Evolutionary conservation across 768 basidiomycete species (phyloP).

Genomic region (Botryobasidium botryosum): DNA sequence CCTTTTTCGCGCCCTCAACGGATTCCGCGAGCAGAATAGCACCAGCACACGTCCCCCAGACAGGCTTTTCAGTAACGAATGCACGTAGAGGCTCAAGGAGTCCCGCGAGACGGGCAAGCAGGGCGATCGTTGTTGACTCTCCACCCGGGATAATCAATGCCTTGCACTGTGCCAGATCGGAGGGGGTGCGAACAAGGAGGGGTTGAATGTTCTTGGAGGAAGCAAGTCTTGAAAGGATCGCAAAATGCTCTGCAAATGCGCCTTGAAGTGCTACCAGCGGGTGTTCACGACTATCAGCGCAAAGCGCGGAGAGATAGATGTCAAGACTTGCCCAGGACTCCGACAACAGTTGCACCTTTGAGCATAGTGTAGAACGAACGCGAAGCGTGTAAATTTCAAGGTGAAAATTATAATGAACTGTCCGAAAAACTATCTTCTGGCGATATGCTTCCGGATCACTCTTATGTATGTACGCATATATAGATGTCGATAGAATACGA

Average conservation of each 20-base stretch:
- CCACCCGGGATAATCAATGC: constrained; percentile 91
- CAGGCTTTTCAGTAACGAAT: constrained; percentile 50
- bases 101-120: constrained; percentile 53
- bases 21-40: constrained; percentile 71
- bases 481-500: no score
- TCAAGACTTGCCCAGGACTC: no score
- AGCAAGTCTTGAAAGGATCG: constrained; percentile 43
- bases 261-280: constrained; percentile 96
- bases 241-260: constrained; percentile 78
- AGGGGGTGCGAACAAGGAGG: constrained; percentile 46
- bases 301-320: no score
- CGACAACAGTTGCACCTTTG: no score
- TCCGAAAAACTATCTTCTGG: no score
- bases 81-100: constrained; percentile 63
- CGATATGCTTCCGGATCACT: no score
- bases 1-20: constrained; percentile 63
- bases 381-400: no score
- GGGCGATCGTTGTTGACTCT: constrained; percentile 89
- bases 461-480: no score
- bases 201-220: constrained; percentile 23
- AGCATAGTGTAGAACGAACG: no score
- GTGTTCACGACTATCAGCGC: no score
- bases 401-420: no score
- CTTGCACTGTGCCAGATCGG: constrained; percentile 61
- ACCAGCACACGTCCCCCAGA: constrained; percentile 95